phyloP scores from a whole-genome alignment of 257 asterid species.

The Linaria vulgaris region DNA sequence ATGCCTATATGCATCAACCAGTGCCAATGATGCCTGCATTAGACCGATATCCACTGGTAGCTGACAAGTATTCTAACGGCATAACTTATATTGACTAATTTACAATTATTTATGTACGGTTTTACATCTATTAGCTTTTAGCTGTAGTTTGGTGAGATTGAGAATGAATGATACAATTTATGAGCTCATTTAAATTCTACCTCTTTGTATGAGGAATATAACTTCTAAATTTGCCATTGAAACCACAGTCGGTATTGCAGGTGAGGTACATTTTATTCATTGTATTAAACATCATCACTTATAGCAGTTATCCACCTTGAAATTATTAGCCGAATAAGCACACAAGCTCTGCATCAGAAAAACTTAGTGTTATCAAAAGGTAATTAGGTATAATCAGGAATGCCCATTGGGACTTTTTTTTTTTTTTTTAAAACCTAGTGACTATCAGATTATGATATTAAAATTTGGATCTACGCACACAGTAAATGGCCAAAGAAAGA shows the following conservation, averaged over 20 bases:
- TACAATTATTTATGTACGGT: neutral
- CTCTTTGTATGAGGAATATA: neutral
- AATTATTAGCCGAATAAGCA: neutral
- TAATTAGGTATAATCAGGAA: too few relatives aligned
- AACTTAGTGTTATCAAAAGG: neutral
- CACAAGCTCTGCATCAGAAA: neutral
- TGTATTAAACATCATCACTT: neutral
- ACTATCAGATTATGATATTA: neutral
- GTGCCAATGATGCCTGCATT: slow-evolving; percentile 25
- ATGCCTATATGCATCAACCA: slow-evolving; percentile 29
- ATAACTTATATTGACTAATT: neutral
- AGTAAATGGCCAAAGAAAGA: neutral
- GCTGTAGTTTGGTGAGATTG: neutral
- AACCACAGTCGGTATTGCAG: neutral
- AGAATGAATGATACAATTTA: slow-evolving; percentile 4
- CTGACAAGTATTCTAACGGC: neutral
- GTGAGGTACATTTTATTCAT: neutral
- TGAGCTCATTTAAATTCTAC: neutral
- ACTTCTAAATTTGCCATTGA: neutral
- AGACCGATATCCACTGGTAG: slow-evolving; percentile 20
- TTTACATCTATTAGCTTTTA: neutral
- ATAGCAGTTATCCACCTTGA: neutral
- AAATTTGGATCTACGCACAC: neutral
- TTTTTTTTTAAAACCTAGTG: neutral
- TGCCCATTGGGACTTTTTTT: neutral